Percentiles rank a stretch among this genome's conserved stretches.
phyloP scores from a whole-genome alignment of 805 yeast genomes.

The Candida hispaniensis region DNA sequence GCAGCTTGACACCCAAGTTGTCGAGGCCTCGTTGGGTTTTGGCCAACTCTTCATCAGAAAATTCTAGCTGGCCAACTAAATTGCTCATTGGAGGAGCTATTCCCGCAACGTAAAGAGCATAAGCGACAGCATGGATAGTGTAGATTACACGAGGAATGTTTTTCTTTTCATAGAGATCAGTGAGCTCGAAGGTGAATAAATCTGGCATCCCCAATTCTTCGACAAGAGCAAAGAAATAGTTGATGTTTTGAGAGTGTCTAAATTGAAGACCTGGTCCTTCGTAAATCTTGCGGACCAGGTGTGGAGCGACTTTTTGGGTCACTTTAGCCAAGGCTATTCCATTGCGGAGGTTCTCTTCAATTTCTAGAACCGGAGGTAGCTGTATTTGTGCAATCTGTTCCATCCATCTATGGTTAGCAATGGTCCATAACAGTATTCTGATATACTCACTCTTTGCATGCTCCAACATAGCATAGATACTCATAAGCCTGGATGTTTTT shows the following conservation, averaged over 20 bases:
- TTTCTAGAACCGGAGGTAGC: conserved; percentile 45
- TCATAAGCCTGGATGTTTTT: conserved; percentile 50
- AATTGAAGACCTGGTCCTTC: conserved; percentile 61
- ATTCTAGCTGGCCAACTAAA: conserved; percentile 50
- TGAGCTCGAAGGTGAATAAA: conserved; percentile 78
- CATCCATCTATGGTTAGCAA: conserved; percentile 42
- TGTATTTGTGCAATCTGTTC: conserved; percentile 49
- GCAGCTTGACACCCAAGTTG: conserved; percentile 55
- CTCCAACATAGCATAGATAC: conserved; percentile 67
- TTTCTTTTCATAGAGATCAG: conserved; percentile 85
- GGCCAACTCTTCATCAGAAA: conserved; percentile 57
- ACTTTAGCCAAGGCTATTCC: conserved; percentile 80
- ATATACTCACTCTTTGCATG: conserved; percentile 44
- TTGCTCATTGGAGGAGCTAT: conserved; percentile 51
- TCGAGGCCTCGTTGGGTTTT: conserved; percentile 54
- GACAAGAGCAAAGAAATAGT: conserved; percentile 59
- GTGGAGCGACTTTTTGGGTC: conserved; percentile 61
- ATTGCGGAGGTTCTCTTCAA: conserved; percentile 61
- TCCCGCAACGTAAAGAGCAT: conserved; percentile 49
- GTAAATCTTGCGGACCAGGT: conserved; percentile 43
- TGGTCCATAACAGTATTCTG: neutral
- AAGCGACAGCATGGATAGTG: conserved; percentile 81
- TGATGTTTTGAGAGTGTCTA: conserved; percentile 87
- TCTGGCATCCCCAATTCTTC: conserved; percentile 70
- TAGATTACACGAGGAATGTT: conserved; percentile 89